phyloP scores from a whole-genome alignment of 1,284 basidiomycete genomes.

The Meripilus lineatus region DNA sequence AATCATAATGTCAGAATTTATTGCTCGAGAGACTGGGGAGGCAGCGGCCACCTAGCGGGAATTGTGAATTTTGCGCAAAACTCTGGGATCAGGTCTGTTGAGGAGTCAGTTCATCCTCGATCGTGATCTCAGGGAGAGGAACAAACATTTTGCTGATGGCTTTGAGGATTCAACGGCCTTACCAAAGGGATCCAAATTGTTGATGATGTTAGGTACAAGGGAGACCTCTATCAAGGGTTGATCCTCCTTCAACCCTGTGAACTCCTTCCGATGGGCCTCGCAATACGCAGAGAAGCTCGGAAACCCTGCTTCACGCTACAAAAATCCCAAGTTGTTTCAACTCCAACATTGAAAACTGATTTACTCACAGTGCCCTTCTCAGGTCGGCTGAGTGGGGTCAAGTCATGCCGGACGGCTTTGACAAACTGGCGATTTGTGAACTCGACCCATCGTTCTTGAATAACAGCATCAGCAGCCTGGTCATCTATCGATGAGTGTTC shows the following conservation, averaged over 20 bases:
- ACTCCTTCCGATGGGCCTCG: conserved; percentile 52
- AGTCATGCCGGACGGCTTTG: conserved; percentile 51
- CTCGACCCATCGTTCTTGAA: conserved; percentile 74
- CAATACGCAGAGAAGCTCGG: conserved; percentile 61
- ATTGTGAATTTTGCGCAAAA: conserved; percentile 66
- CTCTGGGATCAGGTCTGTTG: conserved; percentile 73
- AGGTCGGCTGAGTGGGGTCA: conserved; percentile 68
- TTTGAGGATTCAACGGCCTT: conserved; percentile 34
- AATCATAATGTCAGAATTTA: neutral
- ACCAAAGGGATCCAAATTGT: conserved; percentile 48
- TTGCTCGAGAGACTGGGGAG: neutral
- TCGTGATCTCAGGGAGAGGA: conserved; percentile 3
- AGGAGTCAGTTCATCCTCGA: conserved; percentile 5
- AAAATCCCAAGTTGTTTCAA: conserved; percentile 3
- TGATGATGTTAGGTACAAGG: conserved; percentile 43
- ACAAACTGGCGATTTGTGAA: conserved; percentile 67
- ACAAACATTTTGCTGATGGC: conserved; percentile 49
- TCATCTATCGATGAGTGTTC: conserved; percentile 34
- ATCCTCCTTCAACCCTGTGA: conserved; percentile 53
- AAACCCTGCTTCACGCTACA: conserved; percentile 53
- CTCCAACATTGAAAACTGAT: conserved; percentile 1
- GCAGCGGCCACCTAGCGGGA: conserved; percentile 55
- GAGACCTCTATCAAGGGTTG: conserved; percentile 72
- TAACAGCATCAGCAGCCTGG: conserved; percentile 53
- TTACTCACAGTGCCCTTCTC: conserved; percentile 55